Evolutionary conservation across 805 yeast species (phyloP).

Genomic region (Zygosaccharomyces kombuchaensis): DNA sequence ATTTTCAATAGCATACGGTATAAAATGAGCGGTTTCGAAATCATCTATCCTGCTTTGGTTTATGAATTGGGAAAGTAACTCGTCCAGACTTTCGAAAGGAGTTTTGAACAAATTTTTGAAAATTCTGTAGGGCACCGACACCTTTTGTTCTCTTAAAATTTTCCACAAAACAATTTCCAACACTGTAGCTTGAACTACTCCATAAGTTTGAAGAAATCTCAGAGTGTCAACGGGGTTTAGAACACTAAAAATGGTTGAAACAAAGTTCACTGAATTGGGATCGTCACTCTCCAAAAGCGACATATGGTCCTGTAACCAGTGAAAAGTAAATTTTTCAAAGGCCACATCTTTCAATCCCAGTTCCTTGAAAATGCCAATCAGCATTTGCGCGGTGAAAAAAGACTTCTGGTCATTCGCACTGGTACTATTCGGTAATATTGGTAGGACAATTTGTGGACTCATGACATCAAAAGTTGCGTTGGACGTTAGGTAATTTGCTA

Average conservation of each 20-base stretch:
- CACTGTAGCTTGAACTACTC: neutral
- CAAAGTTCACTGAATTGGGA: constrained; percentile 3
- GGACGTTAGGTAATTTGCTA: constrained; percentile 40
- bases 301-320: constrained; percentile 7
- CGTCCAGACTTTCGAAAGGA: constrained; percentile 2
- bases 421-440: constrained; percentile 6
- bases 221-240: neutral
- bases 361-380: constrained; percentile 39
- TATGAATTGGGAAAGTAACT: constrained; percentile 11
- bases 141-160: neutral
- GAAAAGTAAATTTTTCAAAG: constrained; percentile 8
- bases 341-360: constrained; percentile 12
- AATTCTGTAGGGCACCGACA: neutral
- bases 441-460: constrained; percentile 1
- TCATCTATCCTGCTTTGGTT: constrained; percentile 10
- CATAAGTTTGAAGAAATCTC: constrained; percentile 1
- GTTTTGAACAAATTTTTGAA: constrained; percentile 1
- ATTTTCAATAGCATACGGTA: constrained; percentile 7
- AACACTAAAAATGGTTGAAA: neutral
- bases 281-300: constrained; percentile 3
- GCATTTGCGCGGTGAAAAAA: constrained; percentile 30
- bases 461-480: constrained; percentile 8
- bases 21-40: constrained; percentile 8
- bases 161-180: constrained; percentile 1
- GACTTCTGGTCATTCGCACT: constrained; percentile 9